Evolutionary conservation across 257 asterid species (phyloP).

Genomic region (Penstemon davidsonii): DNA sequence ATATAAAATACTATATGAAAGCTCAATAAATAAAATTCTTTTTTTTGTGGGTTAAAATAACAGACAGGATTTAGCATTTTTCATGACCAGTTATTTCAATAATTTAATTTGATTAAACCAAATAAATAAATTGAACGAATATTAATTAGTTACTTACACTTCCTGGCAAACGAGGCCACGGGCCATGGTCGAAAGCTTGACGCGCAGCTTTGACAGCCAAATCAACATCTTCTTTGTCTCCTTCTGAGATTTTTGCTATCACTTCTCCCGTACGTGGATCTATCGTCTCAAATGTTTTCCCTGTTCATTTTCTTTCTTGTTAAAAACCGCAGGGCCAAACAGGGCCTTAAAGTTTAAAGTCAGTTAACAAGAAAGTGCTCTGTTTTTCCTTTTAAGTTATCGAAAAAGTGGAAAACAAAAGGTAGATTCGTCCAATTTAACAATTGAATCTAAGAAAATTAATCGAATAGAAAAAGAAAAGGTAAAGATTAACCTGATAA

Average conservation of each 20-base stretch:
- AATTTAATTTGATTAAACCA: neutral
- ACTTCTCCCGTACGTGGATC: constrained; percentile 55
- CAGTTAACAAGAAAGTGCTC: too few species aligned
- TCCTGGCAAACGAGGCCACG: constrained; percentile 64
- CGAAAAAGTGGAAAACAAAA: neutral
- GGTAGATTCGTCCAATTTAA: neutral
- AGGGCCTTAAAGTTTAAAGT: too few species aligned
- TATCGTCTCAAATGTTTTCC: constrained; percentile 48
- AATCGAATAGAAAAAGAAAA: neutral
- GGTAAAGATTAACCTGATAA: constrained; percentile 46
- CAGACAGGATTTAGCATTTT: too few species aligned
- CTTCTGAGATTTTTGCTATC: constrained; percentile 50
- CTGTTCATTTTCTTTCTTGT: constrained; percentile 22
- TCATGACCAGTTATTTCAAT: neutral
- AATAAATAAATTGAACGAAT: neutral
- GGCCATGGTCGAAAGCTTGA: constrained; percentile 56
- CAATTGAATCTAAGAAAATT: neutral
- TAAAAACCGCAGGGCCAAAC: too few species aligned
- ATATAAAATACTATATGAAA: too few species aligned
- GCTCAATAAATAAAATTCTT: too few species aligned
- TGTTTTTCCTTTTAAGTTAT: too few species aligned
- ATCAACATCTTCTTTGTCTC: constrained; percentile 54
- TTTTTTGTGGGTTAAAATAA: too few species aligned
- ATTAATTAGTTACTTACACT: constrained; percentile 30
- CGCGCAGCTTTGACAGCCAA: constrained; percentile 69